A percentile compares a stretch with the other conserved stretches of the same genome.
Evolutionary conservation across 2,329 filamentous ascomycete genomes (phyloP).

Genomic region (Cercospora beticola): DNA sequence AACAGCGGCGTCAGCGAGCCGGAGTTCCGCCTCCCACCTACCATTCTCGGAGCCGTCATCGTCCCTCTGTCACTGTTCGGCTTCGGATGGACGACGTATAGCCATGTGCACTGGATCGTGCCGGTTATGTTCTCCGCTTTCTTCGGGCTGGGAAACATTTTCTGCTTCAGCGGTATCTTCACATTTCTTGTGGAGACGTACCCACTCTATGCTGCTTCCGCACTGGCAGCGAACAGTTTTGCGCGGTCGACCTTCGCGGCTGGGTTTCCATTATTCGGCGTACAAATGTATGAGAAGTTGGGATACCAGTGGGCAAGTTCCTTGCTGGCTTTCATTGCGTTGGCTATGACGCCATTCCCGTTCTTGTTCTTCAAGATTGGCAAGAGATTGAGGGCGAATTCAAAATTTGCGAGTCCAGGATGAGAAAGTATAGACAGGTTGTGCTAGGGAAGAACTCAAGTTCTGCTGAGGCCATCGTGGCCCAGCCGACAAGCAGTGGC

Average conservation of each 20-base stretch:
- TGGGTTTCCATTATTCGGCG: slow-evolving; percentile 46
- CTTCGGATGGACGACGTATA: slow-evolving; percentile 29
- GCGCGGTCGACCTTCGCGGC: slow-evolving; percentile 41
- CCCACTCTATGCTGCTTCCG: slow-evolving; percentile 51
- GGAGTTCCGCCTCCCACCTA: slow-evolving; percentile 78
- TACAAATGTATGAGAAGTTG: slow-evolving; percentile 51
- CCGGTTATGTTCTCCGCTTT: slow-evolving; percentile 52
- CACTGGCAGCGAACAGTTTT: slow-evolving; percentile 53
- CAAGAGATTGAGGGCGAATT: slow-evolving; percentile 4
- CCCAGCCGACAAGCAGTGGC: background rate
- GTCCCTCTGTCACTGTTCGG: slow-evolving; percentile 76
- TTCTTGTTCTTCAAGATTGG: slow-evolving; percentile 5
- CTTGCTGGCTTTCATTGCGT: slow-evolving; percentile 36
- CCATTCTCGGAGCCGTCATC: slow-evolving; percentile 65
- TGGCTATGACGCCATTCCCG: slow-evolving; percentile 9
- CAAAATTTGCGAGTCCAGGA: slow-evolving; percentile 2
- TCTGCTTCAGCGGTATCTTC: slow-evolving; percentile 24
- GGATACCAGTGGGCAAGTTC: slow-evolving; percentile 54
- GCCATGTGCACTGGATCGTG: slow-evolving; percentile 38
- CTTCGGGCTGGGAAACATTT: slow-evolving; percentile 47
- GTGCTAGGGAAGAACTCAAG: background rate
- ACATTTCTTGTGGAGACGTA: slow-evolving; percentile 36
- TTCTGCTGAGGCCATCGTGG: background rate
- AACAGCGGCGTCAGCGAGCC: slow-evolving; percentile 68
- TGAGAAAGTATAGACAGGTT: background rate